Base-by-base conservation (phyloP, 2,329 filamentous ascomycete genomes). In the Hymenoscyphus albidus region DNA sequence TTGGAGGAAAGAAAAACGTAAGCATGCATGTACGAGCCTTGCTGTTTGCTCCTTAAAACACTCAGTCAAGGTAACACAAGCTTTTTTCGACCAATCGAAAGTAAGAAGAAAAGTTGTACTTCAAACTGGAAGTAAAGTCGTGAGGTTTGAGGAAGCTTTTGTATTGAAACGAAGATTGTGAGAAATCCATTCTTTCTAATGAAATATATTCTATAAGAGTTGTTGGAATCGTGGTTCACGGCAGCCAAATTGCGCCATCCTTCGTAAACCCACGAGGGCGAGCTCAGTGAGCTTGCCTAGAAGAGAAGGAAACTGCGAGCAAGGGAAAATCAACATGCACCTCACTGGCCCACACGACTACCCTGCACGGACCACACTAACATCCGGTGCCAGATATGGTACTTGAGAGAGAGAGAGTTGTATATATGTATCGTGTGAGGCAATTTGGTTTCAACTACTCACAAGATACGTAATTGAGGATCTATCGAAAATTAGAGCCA, bases 291-390 rank as follows among this genome's bases (percentile, higher is more conserved):
- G n/a, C 42, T n/a, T 48, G 6, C 42, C 42, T 48, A 48, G 42
- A 48, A 48, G 42, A 48, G 42, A 48, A 48, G n/a, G n/a, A 18
- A 48, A 48, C 42, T 48, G 42, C 42, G 42, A 48, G 42, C 42
- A 48, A 48, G 18, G 42, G 18, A 48, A 48, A 18, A 7, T 9
- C n/a, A 48, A 9, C 42, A 48, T 48, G 42, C 42, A 48, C 18
- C 42, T 48, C 16, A 18, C 42, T n/a, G 42, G 42, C 42, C 16
- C 42, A 48, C 6, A 9, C 42, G n/a, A 48, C 18, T 48, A 7
- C 18, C 16, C 18, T 48, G 42, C 2, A 18, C 42, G 42, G 42
- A 16, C 42, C 42, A 9, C 18, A n/a, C 42, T n/a, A 5, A 48
- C 42, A 48, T 48, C 42, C 42, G n/a, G 42, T 48, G 42, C 42